These are phyloP conservation scores for Phytophthora capsici DNA, from an alignment of 352 stramenopile species.

Conservation along the genomic window DNA sequence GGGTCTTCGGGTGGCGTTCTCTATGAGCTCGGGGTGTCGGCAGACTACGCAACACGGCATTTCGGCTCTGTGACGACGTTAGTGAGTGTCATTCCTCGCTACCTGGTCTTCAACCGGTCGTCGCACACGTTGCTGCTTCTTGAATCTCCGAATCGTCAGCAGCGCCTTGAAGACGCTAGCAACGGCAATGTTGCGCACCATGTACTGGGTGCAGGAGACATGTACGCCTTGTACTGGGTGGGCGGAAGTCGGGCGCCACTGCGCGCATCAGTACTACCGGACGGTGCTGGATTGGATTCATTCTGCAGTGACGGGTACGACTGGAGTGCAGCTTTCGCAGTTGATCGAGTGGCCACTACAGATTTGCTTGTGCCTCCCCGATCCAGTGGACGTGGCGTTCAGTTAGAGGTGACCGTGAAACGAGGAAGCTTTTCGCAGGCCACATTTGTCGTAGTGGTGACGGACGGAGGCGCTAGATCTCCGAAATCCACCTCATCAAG, in stretches of 20 bases:
- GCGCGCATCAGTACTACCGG: constrained; percentile 61
- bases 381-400: constrained; percentile 30
- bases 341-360: constrained; percentile 53
- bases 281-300: constrained; percentile 24
- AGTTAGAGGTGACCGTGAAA: constrained; percentile 72
- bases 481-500: constrained; percentile 27
- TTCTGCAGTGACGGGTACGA: constrained; percentile 57
- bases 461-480: constrained; percentile 31
- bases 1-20: constrained; percentile 46
- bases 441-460: constrained; percentile 76
- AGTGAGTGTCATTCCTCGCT: constrained; percentile 84
- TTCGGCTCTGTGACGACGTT: constrained; percentile 87
- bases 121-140: constrained; percentile 71
- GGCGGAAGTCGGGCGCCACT: constrained; percentile 54
- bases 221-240: constrained; percentile 85
- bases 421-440: constrained; percentile 76
- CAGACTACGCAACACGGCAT: constrained; percentile 81
- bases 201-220: constrained; percentile 70
- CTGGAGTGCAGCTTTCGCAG: constrained; percentile 65
- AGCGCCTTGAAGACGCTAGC: constrained; percentile 32
- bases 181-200: constrained; percentile 69
- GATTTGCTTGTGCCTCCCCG: constrained; percentile 62
- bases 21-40: constrained; percentile 84
- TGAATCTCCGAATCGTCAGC: constrained; percentile 44
- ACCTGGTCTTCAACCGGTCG: constrained; percentile 76